Evolutionary conservation across 306 rosid species (phyloP).

Genomic region (Potentilla sterilis): DNA sequence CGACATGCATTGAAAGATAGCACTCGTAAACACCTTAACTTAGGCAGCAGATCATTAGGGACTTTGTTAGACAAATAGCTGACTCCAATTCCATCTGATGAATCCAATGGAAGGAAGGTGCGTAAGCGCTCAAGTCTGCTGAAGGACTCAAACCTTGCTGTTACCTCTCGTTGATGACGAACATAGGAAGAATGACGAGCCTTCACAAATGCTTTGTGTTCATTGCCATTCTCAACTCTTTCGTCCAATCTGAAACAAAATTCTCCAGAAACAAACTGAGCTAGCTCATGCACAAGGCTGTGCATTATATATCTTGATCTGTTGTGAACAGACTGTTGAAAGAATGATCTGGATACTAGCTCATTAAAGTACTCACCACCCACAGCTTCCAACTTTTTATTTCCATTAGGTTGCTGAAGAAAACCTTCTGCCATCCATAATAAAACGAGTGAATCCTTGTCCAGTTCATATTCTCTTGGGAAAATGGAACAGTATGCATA

Average conservation of each 20-base stretch:
- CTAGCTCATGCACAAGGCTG: slow-evolving; percentile 27
- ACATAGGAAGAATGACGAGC: slow-evolving; percentile 36
- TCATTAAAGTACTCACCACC: slow-evolving; percentile 34
- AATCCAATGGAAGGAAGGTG: slow-evolving; percentile 36
- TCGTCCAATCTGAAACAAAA: slow-evolving; percentile 33
- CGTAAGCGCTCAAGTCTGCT: slow-evolving; percentile 22
- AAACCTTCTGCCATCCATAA: slow-evolving; percentile 45
- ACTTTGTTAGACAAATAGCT: slow-evolving; percentile 34
- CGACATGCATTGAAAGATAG: slow-evolving; percentile 33
- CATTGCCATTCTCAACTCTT: neutral
- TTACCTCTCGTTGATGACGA: slow-evolving; percentile 26
- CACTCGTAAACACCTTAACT: slow-evolving; percentile 25
- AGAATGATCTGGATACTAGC: slow-evolving; percentile 35
- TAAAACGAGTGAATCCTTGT: slow-evolving; percentile 30
- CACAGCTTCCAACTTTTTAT: slow-evolving; percentile 25
- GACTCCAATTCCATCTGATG: slow-evolving; percentile 26
- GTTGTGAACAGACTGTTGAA: slow-evolving; percentile 16
- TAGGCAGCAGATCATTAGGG: slow-evolving; percentile 26
- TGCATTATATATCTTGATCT: slow-evolving; percentile 24
- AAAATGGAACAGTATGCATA: slow-evolving; percentile 31
- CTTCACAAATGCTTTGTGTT: slow-evolving; percentile 21
- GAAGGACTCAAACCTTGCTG: slow-evolving; percentile 29
- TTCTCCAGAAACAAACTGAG: slow-evolving; percentile 33
- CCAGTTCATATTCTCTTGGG: slow-evolving; percentile 22
- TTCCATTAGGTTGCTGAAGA: slow-evolving; percentile 29